Percentiles rank a stretch among this genome's conserved stretches.
These are phyloP conservation scores for Spiromastix sp. DNA, from an alignment of 2,329 filamentous ascomycete genomes.

Conservation along the genomic window DNA sequence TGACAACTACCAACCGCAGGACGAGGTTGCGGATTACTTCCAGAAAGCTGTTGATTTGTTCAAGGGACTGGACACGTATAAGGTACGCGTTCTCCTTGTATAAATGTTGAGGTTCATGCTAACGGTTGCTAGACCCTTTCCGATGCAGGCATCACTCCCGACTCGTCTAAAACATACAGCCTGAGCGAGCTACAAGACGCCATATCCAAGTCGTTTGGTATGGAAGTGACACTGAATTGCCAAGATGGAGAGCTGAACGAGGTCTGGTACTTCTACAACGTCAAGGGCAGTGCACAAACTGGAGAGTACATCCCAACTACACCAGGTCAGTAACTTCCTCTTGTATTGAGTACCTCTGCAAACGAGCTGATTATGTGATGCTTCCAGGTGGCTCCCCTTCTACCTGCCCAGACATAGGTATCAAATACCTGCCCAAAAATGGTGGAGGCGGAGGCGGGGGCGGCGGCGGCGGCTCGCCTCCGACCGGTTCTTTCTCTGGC, in stretches of 20 bases:
- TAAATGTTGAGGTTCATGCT: neutral
- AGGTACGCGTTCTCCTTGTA: constrained; percentile 23
- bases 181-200: constrained; percentile 41
- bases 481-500: constrained; percentile 45
- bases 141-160: constrained; percentile 46
- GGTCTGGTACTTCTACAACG: constrained; percentile 44
- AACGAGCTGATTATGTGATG: neutral
- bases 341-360: constrained; percentile 6
- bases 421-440: constrained; percentile 56
- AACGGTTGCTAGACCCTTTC: constrained; percentile 23
- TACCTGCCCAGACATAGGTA: constrained; percentile 51
- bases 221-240: constrained; percentile 42
- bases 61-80: constrained; percentile 45
- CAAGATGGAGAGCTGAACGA: constrained; percentile 39
- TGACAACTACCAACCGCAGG: constrained; percentile 40
- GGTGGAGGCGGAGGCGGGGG: constrained; percentile 10
- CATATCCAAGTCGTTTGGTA: constrained; percentile 37
- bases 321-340: constrained; percentile 26
- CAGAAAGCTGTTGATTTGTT: constrained; percentile 45
- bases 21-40: constrained; percentile 51
- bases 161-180: constrained; percentile 40
- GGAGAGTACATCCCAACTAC: constrained; percentile 50
- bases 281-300: constrained; percentile 47
- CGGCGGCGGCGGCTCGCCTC: too few relatives aligned
- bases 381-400: constrained; percentile 42